phyloP scores from a whole-genome alignment of 352 stramenopile species.

The Pythium periplocum region DNA sequence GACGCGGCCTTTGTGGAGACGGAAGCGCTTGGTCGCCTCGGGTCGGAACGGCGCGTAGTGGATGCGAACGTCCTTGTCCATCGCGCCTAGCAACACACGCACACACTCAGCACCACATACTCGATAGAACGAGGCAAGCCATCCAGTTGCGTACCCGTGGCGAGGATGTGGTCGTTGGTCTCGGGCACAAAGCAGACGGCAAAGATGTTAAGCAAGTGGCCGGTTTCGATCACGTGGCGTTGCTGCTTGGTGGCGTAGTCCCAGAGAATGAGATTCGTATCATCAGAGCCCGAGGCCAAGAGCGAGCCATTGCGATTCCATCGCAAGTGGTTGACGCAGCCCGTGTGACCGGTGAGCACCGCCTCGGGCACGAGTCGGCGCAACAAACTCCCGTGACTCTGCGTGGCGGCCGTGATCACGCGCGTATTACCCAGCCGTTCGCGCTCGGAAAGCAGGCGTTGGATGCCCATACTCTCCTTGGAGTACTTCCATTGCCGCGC shows the following conservation, averaged over 20 bases:
- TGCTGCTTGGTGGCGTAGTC: constrained; percentile 55
- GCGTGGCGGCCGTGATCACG: constrained; percentile 34
- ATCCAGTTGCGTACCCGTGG: constrained; percentile 24
- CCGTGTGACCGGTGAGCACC: constrained; percentile 47
- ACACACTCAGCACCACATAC: background rate
- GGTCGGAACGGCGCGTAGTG: constrained; percentile 79
- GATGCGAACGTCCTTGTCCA: constrained; percentile 83
- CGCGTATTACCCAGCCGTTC: constrained; percentile 45
- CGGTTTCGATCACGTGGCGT: constrained; percentile 58
- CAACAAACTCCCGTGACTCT: constrained; percentile 55
- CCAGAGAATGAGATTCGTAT: constrained; percentile 77
- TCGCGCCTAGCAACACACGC: constrained; percentile 25
- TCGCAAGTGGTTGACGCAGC: constrained; percentile 84
- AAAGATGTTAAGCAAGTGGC: constrained; percentile 85
- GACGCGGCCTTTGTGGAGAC: constrained; percentile 66
- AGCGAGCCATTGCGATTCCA: constrained; percentile 70
- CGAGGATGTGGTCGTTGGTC: constrained; percentile 77
- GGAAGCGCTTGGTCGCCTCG: constrained; percentile 57
- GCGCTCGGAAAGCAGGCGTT: constrained; percentile 39
- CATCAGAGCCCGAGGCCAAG: constrained; percentile 80
- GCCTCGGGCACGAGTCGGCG: constrained; percentile 49
- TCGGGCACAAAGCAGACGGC: constrained; percentile 79
- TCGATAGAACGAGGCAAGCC: background rate
- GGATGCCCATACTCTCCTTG: background rate
- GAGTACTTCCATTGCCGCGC: constrained; percentile 34